Evolutionary conservation across 805 yeast genomes (phyloP), one percentile per base, ranked within the genome.

Genomic region (Clavispora vitiphila): DNA sequence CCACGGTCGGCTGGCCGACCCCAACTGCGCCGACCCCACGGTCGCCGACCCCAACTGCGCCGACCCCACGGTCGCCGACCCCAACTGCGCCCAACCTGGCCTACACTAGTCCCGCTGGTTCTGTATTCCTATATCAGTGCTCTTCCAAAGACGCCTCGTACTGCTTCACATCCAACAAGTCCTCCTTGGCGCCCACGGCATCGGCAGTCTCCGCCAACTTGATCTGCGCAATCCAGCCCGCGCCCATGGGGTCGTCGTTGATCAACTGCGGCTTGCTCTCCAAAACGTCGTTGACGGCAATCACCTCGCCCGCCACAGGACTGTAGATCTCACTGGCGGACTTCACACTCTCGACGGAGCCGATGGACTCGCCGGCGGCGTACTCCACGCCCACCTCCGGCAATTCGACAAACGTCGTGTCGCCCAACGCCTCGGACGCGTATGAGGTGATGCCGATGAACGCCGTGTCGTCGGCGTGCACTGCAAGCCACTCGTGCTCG

Each of bases 351-450:
- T 93, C 99, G 31, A 93, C 95, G 24, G 96, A 85, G 6, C 97
- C 97, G 59, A 93, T 71, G 11, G 91, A 71, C 49, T 88, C 97
- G 38, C 95, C 95, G 37, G 74, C 73, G 43, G 71, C 80, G 42
- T 83, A 72, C 23, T 58, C 69, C 31, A 73, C 76, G 31, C 82
- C 86, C 30, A 76, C 77, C 52, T 83, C 90, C 36, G 96, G 95
- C 53, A 91, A 74, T 67, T 93, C 99, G 45, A 90, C 83, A 61
- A 75, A 93, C 4, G 98, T 95, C 42, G 95, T 95, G 66, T 93
- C 99, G 35, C 99, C 99, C 47, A 93, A 77, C 7, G 98, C 95
- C 57, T 89, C 96, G 18, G 96, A 83, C 15, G 99, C 99, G 61
- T 93, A 90, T 56, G 78, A 80, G 43, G 99, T 89, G 64, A 93